Conservation (phyloP, 2,329 filamentous ascomycete genomes). For the Xenoacremonium recifei region DNA sequence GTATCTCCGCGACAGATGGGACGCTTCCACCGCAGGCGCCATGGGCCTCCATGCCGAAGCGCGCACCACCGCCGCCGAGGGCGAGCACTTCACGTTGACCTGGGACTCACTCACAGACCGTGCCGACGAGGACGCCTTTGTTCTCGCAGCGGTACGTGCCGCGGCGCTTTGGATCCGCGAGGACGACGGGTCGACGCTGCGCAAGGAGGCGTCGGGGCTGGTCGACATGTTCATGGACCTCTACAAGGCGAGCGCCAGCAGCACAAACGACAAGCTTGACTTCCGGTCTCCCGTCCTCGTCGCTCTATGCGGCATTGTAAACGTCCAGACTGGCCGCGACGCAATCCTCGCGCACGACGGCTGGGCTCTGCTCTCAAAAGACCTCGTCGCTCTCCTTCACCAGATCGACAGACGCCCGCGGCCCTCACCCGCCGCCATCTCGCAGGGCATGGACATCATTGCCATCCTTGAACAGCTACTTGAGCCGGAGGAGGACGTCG, state of each 20-base stretch:
- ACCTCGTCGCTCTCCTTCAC: constrained; percentile 45
- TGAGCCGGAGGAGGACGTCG: constrained; percentile 44
- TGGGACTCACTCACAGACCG: constrained; percentile 57
- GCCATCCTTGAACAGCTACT: constrained; percentile 52
- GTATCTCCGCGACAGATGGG: constrained; percentile 69
- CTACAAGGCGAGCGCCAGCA: constrained; percentile 43
- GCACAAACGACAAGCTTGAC: constrained; percentile 40
- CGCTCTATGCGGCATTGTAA: constrained; percentile 58
- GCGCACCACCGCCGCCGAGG: constrained; percentile 42
- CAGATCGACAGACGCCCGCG: too few relatives aligned
- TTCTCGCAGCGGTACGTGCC: constrained; percentile 56
- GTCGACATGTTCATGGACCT: constrained; percentile 64
- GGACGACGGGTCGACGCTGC: constrained; percentile 60
- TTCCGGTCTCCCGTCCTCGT: constrained; percentile 58
- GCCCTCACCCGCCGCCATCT: constrained; percentile 32
- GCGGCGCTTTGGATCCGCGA: constrained; percentile 68
- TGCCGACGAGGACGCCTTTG: constrained; percentile 53
- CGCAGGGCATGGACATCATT: constrained; percentile 54
- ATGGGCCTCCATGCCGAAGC: constrained; percentile 60
- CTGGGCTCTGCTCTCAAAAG: constrained; percentile 52
- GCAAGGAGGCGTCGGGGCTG: constrained; percentile 56
- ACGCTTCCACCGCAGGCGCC: constrained; percentile 61
- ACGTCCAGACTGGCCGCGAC: constrained; percentile 45
- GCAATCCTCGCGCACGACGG: constrained; percentile 50
- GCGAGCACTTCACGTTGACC: constrained; percentile 47